A percentile compares a stretch with the other conserved stretches of the same genome.
These are phyloP conservation scores for Cydonia oblonga DNA, from an alignment of 331 rosid genomes.

Conservation along the genomic window DNA sequence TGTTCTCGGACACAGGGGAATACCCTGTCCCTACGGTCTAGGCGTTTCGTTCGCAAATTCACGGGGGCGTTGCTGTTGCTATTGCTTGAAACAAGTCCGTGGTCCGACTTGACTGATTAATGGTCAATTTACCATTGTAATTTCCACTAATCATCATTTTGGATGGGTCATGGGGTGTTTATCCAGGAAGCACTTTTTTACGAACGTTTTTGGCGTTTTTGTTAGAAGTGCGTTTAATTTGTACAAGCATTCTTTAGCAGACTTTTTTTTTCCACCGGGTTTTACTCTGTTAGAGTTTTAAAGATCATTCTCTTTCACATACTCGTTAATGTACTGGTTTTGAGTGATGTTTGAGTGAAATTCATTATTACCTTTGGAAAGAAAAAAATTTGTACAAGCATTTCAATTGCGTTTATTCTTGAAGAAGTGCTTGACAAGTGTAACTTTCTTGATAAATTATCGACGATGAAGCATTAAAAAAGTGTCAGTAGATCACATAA, in stretches of 20 bases:
- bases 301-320: too few relatives aligned
- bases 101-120: slow-evolving; percentile 33
- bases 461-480: too few relatives aligned
- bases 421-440: background rate
- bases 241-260: too few relatives aligned
- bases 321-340: too few relatives aligned
- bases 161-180: background rate
- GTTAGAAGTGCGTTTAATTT: background rate
- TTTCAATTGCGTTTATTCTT: background rate
- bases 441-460: background rate
- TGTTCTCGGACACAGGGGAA: slow-evolving; percentile 18
- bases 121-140: background rate
- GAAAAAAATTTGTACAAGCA: too few relatives aligned
- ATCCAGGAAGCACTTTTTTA: background rate
- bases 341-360: too few relatives aligned
- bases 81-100: background rate
- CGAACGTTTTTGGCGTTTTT: background rate
- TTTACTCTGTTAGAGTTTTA: too few relatives aligned
- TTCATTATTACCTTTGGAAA: too few relatives aligned
- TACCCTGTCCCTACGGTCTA: slow-evolving; percentile 9
- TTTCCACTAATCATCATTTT: background rate
- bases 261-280: too few relatives aligned
- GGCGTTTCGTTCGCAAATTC: background rate
- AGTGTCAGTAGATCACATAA: too few relatives aligned
- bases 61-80: slow-evolving; percentile 5